These are phyloP conservation scores for Cladosporium sp. DNA, from an alignment of 2,329 filamentous ascomycete species.

Conservation along the genomic window DNA sequence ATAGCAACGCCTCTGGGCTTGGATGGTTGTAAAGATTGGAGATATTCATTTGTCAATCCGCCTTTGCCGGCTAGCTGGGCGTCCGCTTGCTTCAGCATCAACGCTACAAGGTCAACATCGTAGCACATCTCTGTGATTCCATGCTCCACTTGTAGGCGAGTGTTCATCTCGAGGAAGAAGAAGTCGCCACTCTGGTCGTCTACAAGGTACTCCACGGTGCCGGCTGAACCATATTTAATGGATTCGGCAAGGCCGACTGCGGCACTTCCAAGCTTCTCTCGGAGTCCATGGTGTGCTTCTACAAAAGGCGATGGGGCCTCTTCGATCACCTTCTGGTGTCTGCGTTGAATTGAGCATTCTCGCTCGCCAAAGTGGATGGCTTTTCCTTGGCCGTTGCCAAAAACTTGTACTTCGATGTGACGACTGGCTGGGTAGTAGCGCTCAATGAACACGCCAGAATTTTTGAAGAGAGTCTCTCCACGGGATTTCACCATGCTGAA, in stretches of 20 bases:
- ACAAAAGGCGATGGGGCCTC: constrained; percentile 79
- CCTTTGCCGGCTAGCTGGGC: constrained; percentile 47
- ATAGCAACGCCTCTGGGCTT: constrained; percentile 52
- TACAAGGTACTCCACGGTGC: constrained; percentile 87
- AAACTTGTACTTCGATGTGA: constrained; percentile 89
- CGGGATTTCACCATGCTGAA: constrained; percentile 63
- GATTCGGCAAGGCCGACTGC: constrained; percentile 66
- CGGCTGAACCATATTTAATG: constrained; percentile 74
- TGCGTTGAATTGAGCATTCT: constrained; percentile 82
- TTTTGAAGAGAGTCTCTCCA: constrained; percentile 76
- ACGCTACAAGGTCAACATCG: constrained; percentile 54
- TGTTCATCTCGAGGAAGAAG: constrained; percentile 65
- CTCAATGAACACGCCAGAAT: constrained; percentile 82
- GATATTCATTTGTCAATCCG: constrained; percentile 44
- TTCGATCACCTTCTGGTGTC: constrained; percentile 89
- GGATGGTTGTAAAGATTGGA: constrained; percentile 46
- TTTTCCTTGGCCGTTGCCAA: constrained; percentile 77
- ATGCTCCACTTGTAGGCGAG: constrained; percentile 59
- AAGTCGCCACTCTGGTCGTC: constrained; percentile 80
- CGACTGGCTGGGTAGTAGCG: constrained; percentile 75
- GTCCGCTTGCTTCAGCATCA: constrained; percentile 59
- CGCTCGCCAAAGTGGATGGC: constrained; percentile 83
- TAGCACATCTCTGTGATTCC: constrained; percentile 60
- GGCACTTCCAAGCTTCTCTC: constrained; percentile 61
- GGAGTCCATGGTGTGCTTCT: constrained; percentile 54